Evolutionary conservation across 2,329 filamentous ascomycete species (phyloP), one percentile per base, ranked within the genome.

Genomic region (Coniella vitis): DNA sequence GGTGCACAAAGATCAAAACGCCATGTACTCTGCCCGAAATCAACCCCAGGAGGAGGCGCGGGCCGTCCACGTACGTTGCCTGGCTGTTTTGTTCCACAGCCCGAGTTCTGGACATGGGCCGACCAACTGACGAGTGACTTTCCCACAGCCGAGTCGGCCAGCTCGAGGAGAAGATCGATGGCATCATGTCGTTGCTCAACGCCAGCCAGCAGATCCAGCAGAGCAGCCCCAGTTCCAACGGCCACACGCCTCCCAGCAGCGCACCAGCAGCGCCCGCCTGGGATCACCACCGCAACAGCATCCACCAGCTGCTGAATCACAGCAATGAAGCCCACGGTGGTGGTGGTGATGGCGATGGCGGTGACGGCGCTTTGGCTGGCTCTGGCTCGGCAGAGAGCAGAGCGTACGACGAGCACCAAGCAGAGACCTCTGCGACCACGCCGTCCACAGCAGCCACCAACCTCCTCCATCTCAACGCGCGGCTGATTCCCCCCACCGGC

Each of bases 81-180:
- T 22, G 13, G 13, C 17, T 29, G 16, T 20, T 1, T 10, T 16
- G 12, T 16, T 5, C 41, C 1, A 17, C 4, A n/a, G n/a, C n/a
- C n/a, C n/a, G n/a, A n/a, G n/a, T n/a, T n/a, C n/a, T n/a, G n/a
- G n/a, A n/a, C n/a, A n/a, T n/a, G n/a, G n/a, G n/a, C n/a, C n/a
- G n/a, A n/a, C 34, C n/a, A 42, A 17, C 29, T 54, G 36, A 48
- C 35, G 9, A 29, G 9, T 9, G 16, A 35, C 16, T 32, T 19
- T 3, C 25, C 22, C 7, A 8, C n/a, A 69, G 66, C 7, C 61
- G 65, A 10, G 66, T 69, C 2, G 65, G 63, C 5, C 64, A 66
- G 35, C 39, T 69, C 2, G 67, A 69, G 46, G 60, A 65, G 45
- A 69, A 67, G 51, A 66, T 69, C 25, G 66, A 69, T n/a, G 64